Evolutionary conservation across 257 asterid species (phyloP).

Genomic region (Solanum paucissectum): DNA sequence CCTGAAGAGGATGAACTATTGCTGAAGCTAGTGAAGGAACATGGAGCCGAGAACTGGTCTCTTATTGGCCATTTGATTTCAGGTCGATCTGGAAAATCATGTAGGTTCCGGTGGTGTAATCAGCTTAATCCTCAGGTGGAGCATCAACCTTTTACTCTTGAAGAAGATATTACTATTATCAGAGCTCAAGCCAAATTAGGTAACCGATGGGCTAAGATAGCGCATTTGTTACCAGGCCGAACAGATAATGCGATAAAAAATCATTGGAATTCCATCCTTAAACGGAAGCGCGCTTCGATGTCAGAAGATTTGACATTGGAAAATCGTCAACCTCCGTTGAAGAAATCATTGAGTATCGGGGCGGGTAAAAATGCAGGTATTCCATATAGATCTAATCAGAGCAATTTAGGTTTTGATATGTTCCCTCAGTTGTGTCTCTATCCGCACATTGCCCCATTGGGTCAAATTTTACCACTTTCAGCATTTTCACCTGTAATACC

Average conservation of each 20-base stretch:
- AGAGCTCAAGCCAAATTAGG: background rate
- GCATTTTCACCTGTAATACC: background rate
- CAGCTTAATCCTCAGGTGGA: background rate
- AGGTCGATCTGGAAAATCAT: background rate
- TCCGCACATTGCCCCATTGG: background rate
- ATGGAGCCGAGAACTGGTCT: background rate
- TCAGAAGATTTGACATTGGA: background rate
- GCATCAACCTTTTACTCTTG: background rate
- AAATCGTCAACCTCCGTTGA: background rate
- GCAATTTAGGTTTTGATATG: background rate
- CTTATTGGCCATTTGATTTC: background rate
- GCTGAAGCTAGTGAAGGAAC: background rate
- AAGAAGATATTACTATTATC: background rate
- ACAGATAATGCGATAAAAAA: background rate
- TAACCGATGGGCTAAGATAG: conserved; percentile 2
- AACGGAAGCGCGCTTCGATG: background rate
- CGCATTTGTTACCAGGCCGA: background rate
- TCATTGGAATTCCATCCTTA: background rate
- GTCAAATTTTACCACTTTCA: background rate
- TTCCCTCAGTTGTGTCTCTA: background rate
- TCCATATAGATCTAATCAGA: background rate
- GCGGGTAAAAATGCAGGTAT: background rate
- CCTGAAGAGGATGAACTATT: background rate
- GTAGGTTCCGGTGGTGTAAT: background rate
- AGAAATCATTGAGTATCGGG: background rate